Evolutionary conservation across 495 filamentous ascomycete genomes (phyloP), one percentile per base, ranked within the genome.

Genomic region (Letharia lupina): DNA sequence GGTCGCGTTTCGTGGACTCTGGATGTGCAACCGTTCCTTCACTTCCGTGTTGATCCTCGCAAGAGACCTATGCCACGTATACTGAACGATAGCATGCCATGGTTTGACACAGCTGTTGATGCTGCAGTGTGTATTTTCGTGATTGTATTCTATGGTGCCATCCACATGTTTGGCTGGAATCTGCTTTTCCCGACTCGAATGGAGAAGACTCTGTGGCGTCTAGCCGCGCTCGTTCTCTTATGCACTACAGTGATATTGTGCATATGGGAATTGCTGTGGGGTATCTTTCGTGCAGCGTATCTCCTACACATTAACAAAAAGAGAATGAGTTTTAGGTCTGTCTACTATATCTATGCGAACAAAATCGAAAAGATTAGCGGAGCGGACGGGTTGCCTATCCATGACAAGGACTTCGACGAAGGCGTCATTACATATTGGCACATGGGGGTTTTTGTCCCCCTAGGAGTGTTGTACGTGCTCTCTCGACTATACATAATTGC

Each of bases 1-100:
- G 57, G 59, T 23, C 37, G 50, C 37, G 63, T 63, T 18, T 66
- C 63, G 1, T 91, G 87, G 89, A 70, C 91, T 60, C 78, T 82
- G 5, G 87, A 93, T 75, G 85, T 88, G 50, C 90, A 89, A 41
- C 88, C 88, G 39, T 88, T 91, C 75, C 89, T 86, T 65, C 83
- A 90, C 15, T 63, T 70, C 40, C 63, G 63, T 1, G 28, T 47
- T 18, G 63, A 59, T 31, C 69, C 66, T 9, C 52, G 41, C 20
- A 28, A 45, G 35, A 45, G 69, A 58, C 69, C 69, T 4, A 37
- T 68, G 47, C 62, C 69, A 39, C 66, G 69, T 2, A 44, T 70
- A 33, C 39, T 58, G 52, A 70, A 70, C 54, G 64, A 69, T 45
- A 23, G 60, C 20, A 56, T 71, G 40, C 64, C 67, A 3, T 57